phyloP scores from a whole-genome alignment of 2,329 filamentous ascomycete species.

The Microascus cirrosus region DNA sequence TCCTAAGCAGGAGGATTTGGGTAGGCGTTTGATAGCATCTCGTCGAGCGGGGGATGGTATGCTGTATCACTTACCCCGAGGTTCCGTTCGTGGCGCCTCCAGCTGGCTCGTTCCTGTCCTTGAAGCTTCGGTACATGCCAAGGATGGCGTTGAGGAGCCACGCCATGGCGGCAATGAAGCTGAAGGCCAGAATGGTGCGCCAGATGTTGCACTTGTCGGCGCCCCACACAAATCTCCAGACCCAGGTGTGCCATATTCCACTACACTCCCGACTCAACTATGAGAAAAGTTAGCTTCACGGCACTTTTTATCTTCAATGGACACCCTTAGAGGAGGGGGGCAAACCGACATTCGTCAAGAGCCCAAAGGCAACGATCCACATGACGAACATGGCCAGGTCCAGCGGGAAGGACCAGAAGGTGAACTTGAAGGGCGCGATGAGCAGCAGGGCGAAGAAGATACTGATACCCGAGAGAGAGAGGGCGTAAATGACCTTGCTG shows the following conservation, averaged over 20 bases:
- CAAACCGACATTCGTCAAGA: constrained; percentile 12
- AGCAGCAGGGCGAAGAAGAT: constrained; percentile 14
- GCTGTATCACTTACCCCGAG: not conserved
- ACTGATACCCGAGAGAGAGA: constrained; percentile 14
- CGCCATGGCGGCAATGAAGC: constrained; percentile 11
- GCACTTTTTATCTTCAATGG: too few relatives aligned
- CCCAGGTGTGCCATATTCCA: constrained; percentile 11
- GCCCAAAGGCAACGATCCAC: constrained; percentile 16
- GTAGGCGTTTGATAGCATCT: not conserved
- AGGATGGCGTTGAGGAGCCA: constrained; percentile 12
- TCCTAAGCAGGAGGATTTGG: not conserved
- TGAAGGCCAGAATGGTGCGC: constrained; percentile 13
- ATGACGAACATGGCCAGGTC: constrained; percentile 15
- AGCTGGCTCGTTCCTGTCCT: not conserved
- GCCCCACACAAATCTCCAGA: constrained; percentile 18
- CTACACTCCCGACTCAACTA: constrained; percentile 7
- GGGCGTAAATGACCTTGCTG: constrained; percentile 12
- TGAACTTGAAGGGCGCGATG: constrained; percentile 10
- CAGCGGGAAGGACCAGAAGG: constrained; percentile 13
- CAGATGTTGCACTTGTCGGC: constrained; percentile 11
- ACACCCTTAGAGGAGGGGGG: not conserved
- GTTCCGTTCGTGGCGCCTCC: not conserved
- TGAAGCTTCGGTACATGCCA: constrained; percentile 3
- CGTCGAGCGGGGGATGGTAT: not conserved
- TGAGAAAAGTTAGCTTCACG: not conserved